These are phyloP conservation scores for Ustilago shanxiensis DNA, from an alignment of 1,284 basidiomycete genomes.

Conservation along the genomic window DNA sequence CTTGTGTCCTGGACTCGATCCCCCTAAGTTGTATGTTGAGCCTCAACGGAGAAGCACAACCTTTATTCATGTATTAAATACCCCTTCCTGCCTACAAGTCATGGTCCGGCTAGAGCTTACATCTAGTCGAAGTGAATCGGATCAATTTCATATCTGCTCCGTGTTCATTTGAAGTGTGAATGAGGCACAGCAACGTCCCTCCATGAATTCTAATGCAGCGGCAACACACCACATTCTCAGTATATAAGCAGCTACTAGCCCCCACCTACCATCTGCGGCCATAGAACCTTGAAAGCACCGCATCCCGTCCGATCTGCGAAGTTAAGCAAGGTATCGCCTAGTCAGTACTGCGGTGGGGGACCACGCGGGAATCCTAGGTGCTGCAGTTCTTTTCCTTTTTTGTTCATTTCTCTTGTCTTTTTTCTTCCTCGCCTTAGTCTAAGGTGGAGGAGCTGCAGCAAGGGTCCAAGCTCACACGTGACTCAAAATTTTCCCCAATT, in stretches of 20 bases:
- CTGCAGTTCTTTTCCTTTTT: slow-evolving; percentile 75
- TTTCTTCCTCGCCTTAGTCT: neutral
- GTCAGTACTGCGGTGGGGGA: slow-evolving; percentile 87
- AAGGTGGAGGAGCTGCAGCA: neutral
- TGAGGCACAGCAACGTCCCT: too few species aligned
- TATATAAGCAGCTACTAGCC: too few species aligned
- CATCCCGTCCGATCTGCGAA: slow-evolving; percentile 85
- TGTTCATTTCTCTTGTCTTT: slow-evolving; percentile 4
- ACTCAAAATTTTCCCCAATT: slow-evolving; percentile 21
- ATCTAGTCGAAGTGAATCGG: neutral
- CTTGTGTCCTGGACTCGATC: neutral
- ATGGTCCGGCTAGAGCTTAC: neutral
- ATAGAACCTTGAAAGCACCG: slow-evolving; percentile 83
- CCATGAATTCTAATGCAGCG: too few species aligned
- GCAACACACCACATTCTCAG: too few species aligned
- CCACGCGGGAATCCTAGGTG: slow-evolving; percentile 85
- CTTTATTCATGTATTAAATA: neutral
- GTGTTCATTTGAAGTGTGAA: too few species aligned
- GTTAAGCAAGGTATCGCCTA: slow-evolving; percentile 83
- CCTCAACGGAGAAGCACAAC: neutral
- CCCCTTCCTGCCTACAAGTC: neutral
- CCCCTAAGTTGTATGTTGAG: neutral
- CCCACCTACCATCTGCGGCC: slow-evolving; percentile 75
- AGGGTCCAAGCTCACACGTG: slow-evolving; percentile 13
- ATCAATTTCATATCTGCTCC: neutral